Evolutionary conservation across 805 yeast genomes (phyloP), one percentile per base, ranked within the genome.

Genomic region (Candida patagonica): DNA sequence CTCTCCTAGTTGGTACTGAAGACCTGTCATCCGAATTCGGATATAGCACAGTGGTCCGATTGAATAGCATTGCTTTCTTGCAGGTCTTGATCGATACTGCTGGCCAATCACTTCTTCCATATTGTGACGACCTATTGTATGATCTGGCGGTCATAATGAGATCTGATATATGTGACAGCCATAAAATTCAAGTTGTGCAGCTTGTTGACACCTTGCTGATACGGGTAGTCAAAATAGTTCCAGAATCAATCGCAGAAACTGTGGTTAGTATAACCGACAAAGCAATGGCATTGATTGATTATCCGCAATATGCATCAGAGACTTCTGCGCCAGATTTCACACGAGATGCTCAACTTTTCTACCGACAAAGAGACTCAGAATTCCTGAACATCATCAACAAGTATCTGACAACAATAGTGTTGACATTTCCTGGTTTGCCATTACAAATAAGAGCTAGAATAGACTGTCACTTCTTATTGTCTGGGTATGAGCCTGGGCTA

Each of bases 391-490:
- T 48, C 0, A 62, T 75, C 6, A 55, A 71, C 37, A 41, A 43
- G 2, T 80, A 84, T 49, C 68, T 82, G 42, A 62, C 57, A 13
- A 52, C 62, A 1, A 59, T 79, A 6, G 55, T 82, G 20, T 56
- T 67, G 13, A 69, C 65, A 41, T 67, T 71, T 37, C 62, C 61
- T 7, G 59, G 63, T 1, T 56, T 86, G 32, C 75, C 88, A 1
- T 67, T 81, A 1, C 74, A 81, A 2, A 77, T 77, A 48, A 73
- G 81, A 44, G 68, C 76, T 35, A 71, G 71, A 45, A 68, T 85
- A n/a, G 63, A 66, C 47, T 64, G 67, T 37, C 74, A 62, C 54
- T 60, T 42, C 55, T 69, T 30, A 51, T 68, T 33, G 47, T 56
- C 37, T 45, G 56, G 13, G 15, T 52, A 27, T 42, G 53, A 16